These are phyloP conservation scores for Solanum phureja DNA, from an alignment of 257 asterid species.

Conservation along the genomic window DNA sequence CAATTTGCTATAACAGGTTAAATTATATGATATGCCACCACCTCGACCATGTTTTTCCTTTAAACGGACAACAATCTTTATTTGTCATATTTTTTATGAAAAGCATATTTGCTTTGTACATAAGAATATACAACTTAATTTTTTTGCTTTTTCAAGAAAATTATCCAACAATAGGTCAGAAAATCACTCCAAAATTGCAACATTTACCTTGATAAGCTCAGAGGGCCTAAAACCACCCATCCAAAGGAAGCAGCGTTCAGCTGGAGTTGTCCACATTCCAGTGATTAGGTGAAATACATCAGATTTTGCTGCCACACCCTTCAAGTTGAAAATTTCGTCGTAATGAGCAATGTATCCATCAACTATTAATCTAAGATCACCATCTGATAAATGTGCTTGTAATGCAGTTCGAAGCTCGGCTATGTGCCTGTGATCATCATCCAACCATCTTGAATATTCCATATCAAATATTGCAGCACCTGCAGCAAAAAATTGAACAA, in stretches of 20 bases:
- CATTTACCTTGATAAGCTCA: constrained; percentile 68
- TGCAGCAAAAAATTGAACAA: constrained; percentile 5
- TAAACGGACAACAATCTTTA: neutral
- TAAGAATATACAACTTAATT: neutral
- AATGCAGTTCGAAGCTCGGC: constrained; percentile 73
- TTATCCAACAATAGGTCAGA: neutral
- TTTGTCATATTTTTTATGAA: neutral
- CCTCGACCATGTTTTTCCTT: neutral
- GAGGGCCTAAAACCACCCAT: constrained; percentile 97
- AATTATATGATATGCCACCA: neutral
- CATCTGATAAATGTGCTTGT: constrained; percentile 68
- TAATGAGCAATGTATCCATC: constrained; percentile 71
- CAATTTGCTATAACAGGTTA: neutral
- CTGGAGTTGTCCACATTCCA: constrained; percentile 91
- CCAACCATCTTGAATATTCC: constrained; percentile 93
- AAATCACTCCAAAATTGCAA: neutral
- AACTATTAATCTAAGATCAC: constrained; percentile 61
- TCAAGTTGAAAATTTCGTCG: constrained; percentile 64
- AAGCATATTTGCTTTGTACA: neutral
- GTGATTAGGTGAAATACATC: constrained; percentile 82
- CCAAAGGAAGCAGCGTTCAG: constrained; percentile 96
- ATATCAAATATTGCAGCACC: constrained; percentile 88
- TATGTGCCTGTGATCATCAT: constrained; percentile 77
- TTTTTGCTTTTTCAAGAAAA: neutral
- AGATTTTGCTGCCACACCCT: constrained; percentile 68